These are phyloP conservation scores for Erigeron philadelphicus DNA, from an alignment of 140 eudicot genomes.

Conservation along the genomic window DNA sequence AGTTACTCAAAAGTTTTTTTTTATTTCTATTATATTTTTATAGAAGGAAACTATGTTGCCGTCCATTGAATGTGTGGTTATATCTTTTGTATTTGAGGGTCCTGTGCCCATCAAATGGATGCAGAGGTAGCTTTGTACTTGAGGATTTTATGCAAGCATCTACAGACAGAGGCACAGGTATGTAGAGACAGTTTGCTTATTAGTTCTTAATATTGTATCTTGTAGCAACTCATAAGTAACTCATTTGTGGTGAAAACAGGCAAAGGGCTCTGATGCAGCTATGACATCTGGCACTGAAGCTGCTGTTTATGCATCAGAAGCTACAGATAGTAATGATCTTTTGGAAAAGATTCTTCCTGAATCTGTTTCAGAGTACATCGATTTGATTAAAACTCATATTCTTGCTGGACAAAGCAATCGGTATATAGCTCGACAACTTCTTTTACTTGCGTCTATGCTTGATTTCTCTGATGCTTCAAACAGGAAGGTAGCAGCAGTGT, in stretches of 20 bases:
- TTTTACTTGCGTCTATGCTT: slow-evolving; percentile 73
- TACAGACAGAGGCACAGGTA: slow-evolving; percentile 77
- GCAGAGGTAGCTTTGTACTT: slow-evolving; percentile 84
- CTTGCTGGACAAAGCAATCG: slow-evolving; percentile 70
- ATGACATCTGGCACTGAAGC: slow-evolving; percentile 85
- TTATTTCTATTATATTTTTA: not conserved
- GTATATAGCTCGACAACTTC: slow-evolving; percentile 78
- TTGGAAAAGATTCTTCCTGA: slow-evolving; percentile 82
- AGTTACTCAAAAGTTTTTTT: not conserved
- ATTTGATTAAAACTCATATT: slow-evolving; percentile 75
- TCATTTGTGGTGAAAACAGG: slow-evolving; percentile 35
- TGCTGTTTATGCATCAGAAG: slow-evolving; percentile 93
- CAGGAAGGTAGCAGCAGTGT: slow-evolving; percentile 63
- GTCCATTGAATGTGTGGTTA: slow-evolving; percentile 7
- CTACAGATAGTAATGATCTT: slow-evolving; percentile 81
- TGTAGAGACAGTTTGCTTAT: slow-evolving; percentile 6
- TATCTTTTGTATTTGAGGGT: slow-evolving; percentile 34
- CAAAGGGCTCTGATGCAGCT: slow-evolving; percentile 96
- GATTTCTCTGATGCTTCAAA: slow-evolving; percentile 88
- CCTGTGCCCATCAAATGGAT: slow-evolving; percentile 56
- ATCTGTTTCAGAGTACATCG: slow-evolving; percentile 68
- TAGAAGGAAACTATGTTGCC: not conserved
- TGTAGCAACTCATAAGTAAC: not conserved
- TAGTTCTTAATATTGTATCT: not conserved
- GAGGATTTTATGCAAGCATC: slow-evolving; percentile 77